Percentiles rank a stretch among this genome's conserved stretches.
These are phyloP conservation scores for Monosporascus cannonballus DNA, from an alignment of 2,329 filamentous ascomycete genomes.

Conservation along the genomic window DNA sequence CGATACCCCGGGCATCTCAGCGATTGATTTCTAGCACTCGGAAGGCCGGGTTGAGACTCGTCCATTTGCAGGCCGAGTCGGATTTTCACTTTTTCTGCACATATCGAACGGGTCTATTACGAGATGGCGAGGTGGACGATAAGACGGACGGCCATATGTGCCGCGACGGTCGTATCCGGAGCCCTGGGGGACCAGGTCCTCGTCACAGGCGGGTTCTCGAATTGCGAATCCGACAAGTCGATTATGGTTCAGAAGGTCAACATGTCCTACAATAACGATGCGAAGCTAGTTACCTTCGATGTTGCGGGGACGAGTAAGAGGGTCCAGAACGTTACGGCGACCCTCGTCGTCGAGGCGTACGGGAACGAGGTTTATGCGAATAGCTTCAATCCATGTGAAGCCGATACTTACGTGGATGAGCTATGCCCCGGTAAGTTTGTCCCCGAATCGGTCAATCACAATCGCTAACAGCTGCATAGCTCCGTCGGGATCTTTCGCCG, in stretches of 20 bases:
- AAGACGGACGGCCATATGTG: conserved; percentile 25
- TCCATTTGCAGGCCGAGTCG: not conserved
- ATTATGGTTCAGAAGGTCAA: conserved; percentile 70
- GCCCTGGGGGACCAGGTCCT: conserved; percentile 66
- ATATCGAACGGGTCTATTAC: conserved; percentile 2
- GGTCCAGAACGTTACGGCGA: conserved; percentile 74
- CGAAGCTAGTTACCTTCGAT: conserved; percentile 72
- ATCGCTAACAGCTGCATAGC: conserved; percentile 41
- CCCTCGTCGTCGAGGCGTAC: conserved; percentile 74
- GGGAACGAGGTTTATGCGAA: conserved; percentile 75
- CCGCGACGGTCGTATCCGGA: conserved; percentile 33
- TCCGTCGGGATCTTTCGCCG: conserved; percentile 67
- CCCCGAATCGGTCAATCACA: not conserved
- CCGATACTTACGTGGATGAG: conserved; percentile 57
- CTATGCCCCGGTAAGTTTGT: conserved; percentile 69
- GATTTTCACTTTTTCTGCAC: conserved; percentile 5
- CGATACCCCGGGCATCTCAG: not conserved
- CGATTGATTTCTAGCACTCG: not conserved
- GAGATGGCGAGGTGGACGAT: conserved; percentile 26
- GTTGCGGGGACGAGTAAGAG: conserved; percentile 69
- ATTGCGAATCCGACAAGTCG: conserved; percentile 54
- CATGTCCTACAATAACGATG: conserved; percentile 71
- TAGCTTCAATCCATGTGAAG: conserved; percentile 75
- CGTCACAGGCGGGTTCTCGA: conserved; percentile 72
- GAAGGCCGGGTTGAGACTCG: not conserved